A percentile compares a stretch with the other conserved stretches of the same genome.
Conservation (phyloP, 768 basidiomycete genomes). For the Tylopilus felleus region DNA sequence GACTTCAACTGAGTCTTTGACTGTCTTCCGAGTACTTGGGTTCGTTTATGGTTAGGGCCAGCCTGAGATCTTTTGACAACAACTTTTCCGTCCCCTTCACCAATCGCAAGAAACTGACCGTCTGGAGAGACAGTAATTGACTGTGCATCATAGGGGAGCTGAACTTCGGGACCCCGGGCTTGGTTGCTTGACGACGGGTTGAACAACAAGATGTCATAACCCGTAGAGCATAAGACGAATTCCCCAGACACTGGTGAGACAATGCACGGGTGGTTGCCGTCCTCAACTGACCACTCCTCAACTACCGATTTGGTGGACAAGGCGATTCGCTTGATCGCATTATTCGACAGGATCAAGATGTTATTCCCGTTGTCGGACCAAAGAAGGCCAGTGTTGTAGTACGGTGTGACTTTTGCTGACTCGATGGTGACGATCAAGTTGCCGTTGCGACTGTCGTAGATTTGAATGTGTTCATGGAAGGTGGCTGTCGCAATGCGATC, state of each 20-base stretch:
- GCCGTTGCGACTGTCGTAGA: constrained; percentile 8
- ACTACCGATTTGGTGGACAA: not conserved
- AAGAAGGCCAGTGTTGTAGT: constrained; percentile 14
- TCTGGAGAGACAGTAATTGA: constrained; percentile 7
- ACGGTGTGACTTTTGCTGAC: constrained; percentile 3
- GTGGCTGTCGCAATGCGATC: constrained; percentile 9
- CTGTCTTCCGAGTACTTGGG: not conserved
- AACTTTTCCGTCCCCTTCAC: constrained; percentile 1
- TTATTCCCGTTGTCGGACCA: not conserved
- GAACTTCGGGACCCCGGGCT: not conserved
- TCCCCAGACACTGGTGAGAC: constrained; percentile 2
- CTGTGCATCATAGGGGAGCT: constrained; percentile 3
- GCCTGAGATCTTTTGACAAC: not conserved
- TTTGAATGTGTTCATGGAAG: constrained; percentile 1
- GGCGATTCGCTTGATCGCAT: not conserved
- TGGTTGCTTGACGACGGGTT: not conserved
- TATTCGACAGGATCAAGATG: constrained; percentile 5
- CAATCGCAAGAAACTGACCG: not conserved
- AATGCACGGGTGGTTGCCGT: constrained; percentile 7
- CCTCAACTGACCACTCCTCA: not conserved
- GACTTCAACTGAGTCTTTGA: not conserved
- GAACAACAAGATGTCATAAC: not conserved
- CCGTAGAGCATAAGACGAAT: constrained; percentile 1
- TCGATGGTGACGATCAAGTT: not conserved
- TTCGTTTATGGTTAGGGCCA: no score